A percentile compares a stretch with the other conserved stretches of the same genome.
Evolutionary conservation across 768 basidiomycete species (phyloP).

Genomic region (Amanita thiersii): DNA sequence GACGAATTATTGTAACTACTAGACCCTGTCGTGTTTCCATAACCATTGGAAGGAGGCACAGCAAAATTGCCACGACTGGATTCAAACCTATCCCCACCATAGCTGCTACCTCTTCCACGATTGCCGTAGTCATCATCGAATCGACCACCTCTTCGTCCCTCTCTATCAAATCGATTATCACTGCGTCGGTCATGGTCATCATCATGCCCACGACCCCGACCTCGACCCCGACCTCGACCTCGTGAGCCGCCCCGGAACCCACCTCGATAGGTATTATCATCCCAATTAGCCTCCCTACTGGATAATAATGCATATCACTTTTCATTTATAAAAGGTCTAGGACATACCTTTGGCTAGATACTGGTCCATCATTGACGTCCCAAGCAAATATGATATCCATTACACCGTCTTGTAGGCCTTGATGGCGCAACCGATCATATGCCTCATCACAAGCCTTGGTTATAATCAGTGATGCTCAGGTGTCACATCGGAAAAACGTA

Average conservation of each 20-base stretch:
- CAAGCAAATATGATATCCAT: conserved; percentile 86
- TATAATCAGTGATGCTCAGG: conserved; percentile 8
- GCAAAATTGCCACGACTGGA: conserved; percentile 27
- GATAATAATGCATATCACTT: conserved; percentile 22
- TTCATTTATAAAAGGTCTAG: conserved; percentile 10
- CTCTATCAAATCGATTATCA: conserved; percentile 38
- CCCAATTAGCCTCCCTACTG: conserved; percentile 40
- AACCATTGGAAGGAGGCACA: conserved; percentile 19
- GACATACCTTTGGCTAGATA: conserved; percentile 33
- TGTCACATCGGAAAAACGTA: conserved; percentile 22
- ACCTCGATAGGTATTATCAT: conserved; percentile 24
- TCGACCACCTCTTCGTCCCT: conserved; percentile 32
- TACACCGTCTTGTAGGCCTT: conserved; percentile 75
- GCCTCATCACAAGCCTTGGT: conserved; percentile 69
- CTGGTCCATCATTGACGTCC: conserved; percentile 58
- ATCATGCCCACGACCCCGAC: conserved; percentile 28
- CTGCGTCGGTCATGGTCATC: conserved; percentile 43
- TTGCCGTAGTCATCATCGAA: conserved; percentile 34
- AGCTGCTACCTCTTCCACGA: conserved; percentile 17
- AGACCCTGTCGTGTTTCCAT: conserved; percentile 16
- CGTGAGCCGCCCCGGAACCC: conserved; percentile 21
- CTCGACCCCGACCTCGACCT: conserved; percentile 22
- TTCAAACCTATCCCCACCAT: conserved; percentile 36
- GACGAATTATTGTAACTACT: conserved; percentile 21
- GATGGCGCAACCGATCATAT: conserved; percentile 70